These are phyloP conservation scores for Pyrenophora graminea DNA, from an alignment of 2,329 filamentous ascomycete species.

Conservation along the genomic window DNA sequence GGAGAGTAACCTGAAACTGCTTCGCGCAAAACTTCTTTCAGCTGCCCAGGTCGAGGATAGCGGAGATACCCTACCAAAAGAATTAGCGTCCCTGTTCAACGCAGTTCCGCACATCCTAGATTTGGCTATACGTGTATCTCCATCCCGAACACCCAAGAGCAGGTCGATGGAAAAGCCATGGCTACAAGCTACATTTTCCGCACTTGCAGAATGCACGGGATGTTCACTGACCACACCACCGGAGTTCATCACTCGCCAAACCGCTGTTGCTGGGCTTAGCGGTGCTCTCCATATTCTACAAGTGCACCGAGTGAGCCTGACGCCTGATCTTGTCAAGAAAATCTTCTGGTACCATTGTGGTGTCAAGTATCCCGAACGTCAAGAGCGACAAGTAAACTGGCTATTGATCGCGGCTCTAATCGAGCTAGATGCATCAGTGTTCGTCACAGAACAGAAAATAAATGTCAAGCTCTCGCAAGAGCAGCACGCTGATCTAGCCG, in stretches of 20 bases:
- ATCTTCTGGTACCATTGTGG: slow-evolving; percentile 45
- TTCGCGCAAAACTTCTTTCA: slow-evolving; percentile 38
- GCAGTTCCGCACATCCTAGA: slow-evolving; percentile 46
- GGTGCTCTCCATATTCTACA: slow-evolving; percentile 32
- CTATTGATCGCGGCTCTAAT: slow-evolving; percentile 40
- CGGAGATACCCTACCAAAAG: slow-evolving; percentile 26
- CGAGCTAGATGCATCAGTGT: slow-evolving; percentile 39
- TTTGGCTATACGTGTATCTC: slow-evolving; percentile 48
- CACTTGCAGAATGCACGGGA: slow-evolving; percentile 43
- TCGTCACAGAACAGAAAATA: slow-evolving; percentile 31
- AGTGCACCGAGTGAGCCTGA: slow-evolving; percentile 30
- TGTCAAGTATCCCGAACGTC: slow-evolving; percentile 28
- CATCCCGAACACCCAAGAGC: slow-evolving; percentile 47
- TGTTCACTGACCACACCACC: slow-evolving; percentile 33
- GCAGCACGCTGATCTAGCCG: slow-evolving; percentile 30
- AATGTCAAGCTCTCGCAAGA: slow-evolving; percentile 12
- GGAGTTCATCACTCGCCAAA: slow-evolving; percentile 22
- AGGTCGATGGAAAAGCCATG: slow-evolving; percentile 50
- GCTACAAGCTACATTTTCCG: slow-evolving; percentile 49
- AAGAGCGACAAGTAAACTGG: slow-evolving; percentile 33
- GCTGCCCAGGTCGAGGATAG: slow-evolving; percentile 38
- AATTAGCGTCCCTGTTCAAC: slow-evolving; percentile 29
- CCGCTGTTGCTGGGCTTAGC: slow-evolving; percentile 31
- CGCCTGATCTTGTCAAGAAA: slow-evolving; percentile 32
- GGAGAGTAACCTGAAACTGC: slow-evolving; percentile 27